Evolutionary conservation across 202 grass and related monocot species (phyloP), one percentile per base, ranked within the genome.

Genomic region (Bolboschoenoplectus hybrid): DNA sequence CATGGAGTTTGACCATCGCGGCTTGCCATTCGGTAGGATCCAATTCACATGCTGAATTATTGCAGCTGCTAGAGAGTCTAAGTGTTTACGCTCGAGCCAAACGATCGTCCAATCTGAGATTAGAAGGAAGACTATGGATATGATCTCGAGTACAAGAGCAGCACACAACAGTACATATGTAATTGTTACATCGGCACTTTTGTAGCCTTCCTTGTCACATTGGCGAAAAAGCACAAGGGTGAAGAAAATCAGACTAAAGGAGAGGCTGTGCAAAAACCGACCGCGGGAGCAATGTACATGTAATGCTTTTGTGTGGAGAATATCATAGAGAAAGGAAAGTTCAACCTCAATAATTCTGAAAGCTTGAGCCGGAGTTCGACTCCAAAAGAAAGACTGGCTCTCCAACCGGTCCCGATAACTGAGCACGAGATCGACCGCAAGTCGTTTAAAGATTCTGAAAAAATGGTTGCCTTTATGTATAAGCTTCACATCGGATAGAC

Each of bases 161-260:
- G 83, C 87, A 2, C 46, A 52, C 56, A 95, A 51, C 7, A 95
- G 47, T n/a, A 91, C 12, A 60, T 95, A 91, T 9, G 86, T 89
- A 44, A 95, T 87, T 5, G 52, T 16, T 34, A 95, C 81, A 63
- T 95, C 91, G 1, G 51, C 34, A 35, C 17, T 40, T 34, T 26
- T 34, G 81, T 91, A 86, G 9, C 40, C 35, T 3, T 66, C 38
- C 45, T 83, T 82, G 40, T 52, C 64, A 38, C 60, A 87, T 17
- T 64, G 62, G 10, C 82, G 72, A 65, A 93, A 95, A 62, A 95
- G 86, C 2, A 83, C 2, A 12, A 80, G 56, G 0, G 91, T 60
- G 0, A 80, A 63, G 3, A 71, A 38, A 7, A 85, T 88, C 55
- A 74, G 74, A 39, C 66, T 1, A 67, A 89, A 82, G 0, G 26